These are phyloP conservation scores for Penicillium sp. DNA, from an alignment of 2,329 filamentous ascomycete species.

Conservation along the genomic window DNA sequence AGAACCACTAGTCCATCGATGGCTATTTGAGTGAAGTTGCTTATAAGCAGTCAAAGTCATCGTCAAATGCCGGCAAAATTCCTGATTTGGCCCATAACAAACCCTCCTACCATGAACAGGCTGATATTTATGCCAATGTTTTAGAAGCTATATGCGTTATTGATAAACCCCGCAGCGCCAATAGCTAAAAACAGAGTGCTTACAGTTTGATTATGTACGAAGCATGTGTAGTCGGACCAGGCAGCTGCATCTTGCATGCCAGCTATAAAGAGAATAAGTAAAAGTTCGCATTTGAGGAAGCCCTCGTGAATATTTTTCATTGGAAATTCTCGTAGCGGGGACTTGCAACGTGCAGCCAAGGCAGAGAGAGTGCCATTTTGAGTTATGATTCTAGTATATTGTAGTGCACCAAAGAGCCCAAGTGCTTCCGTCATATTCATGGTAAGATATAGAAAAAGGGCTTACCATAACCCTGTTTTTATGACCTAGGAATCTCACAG, in stretches of 20 bases:
- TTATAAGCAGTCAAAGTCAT: neutral
- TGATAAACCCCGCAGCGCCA: conserved; percentile 49
- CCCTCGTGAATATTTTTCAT: conserved; percentile 25
- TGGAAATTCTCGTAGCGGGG: conserved; percentile 6
- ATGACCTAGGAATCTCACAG: neutral
- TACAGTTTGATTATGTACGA: conserved; percentile 65
- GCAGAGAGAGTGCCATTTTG: neutral
- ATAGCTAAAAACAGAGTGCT: conserved; percentile 64
- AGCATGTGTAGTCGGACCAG: conserved; percentile 62
- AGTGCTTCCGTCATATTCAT: neutral
- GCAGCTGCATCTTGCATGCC: conserved; percentile 57
- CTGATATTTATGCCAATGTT: conserved; percentile 59
- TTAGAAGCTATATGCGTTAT: conserved; percentile 52
- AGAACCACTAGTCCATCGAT: neutral
- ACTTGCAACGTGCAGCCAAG: neutral
- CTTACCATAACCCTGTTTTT: neutral
- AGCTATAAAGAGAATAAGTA: conserved; percentile 40
- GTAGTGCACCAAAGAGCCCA: neutral
- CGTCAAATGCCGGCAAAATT: neutral
- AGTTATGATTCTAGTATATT: neutral
- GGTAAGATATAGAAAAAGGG: no score
- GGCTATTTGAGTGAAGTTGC: neutral
- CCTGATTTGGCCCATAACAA: no score
- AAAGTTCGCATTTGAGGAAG: conserved; percentile 34
- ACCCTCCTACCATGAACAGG: conserved; percentile 56